A percentile compares a stretch with the other conserved stretches of the same genome.
Evolutionary conservation across 2,329 filamentous ascomycete species (phyloP).

Genomic region (Aspergillus felis): DNA sequence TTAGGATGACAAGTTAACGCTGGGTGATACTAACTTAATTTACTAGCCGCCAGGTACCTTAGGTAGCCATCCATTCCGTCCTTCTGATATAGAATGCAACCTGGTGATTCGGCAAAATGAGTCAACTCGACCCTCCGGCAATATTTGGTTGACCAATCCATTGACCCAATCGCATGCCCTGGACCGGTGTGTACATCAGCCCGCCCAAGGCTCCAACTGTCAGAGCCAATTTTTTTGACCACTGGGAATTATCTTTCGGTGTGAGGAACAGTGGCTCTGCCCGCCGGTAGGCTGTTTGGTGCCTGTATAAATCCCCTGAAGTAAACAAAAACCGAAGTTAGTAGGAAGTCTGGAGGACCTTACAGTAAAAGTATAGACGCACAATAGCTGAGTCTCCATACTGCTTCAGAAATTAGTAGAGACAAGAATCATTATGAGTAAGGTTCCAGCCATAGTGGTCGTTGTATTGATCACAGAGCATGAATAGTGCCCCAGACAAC

Average conservation of each 20-base stretch:
- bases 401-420: background rate
- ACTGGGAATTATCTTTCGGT: constrained; percentile 21
- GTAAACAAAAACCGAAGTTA: background rate
- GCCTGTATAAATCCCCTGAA: background rate
- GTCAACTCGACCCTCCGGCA: constrained; percentile 7
- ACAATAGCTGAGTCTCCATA: background rate
- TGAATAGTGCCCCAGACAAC: background rate
- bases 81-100: constrained; percentile 4
- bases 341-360: too few relatives aligned
- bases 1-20: background rate
- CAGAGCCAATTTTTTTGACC: constrained; percentile 22
- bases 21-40: constrained; percentile 7
- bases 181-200: constrained; percentile 28
- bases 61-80: background rate
- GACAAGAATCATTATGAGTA: background rate
- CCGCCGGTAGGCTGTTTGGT: background rate
- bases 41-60: constrained; percentile 8
- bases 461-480: background rate
- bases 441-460: background rate
- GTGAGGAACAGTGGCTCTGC: constrained; percentile 6
- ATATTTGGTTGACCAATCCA: constrained; percentile 20
- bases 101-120: constrained; percentile 14
- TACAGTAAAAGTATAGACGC: too few relatives aligned
- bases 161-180: constrained; percentile 14
- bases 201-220: constrained; percentile 24